Base-by-base conservation (phyloP, 306 rosid genomes). In the Citrullus mucosospermus region DNA sequence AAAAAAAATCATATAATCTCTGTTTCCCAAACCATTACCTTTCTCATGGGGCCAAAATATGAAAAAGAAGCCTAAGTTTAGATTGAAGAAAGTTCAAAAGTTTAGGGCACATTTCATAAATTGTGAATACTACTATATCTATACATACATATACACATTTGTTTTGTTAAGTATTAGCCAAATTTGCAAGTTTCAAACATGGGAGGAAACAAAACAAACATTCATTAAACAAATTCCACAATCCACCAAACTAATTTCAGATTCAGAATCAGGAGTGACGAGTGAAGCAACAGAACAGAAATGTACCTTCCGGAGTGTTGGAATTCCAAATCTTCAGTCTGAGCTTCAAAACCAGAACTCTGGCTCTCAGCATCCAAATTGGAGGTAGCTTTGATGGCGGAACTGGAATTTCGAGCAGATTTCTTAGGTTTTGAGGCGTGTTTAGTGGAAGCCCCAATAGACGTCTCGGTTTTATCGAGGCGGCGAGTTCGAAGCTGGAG, bases 401-500 rank as follows among this genome's bases (percentile, higher is more conserved):
- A 46, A 81, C 78, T 84, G 8, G 88, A 83, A 82, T 61, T 82
- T 50, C 36, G 76, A 46, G 65, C 12, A 57, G 78, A 9, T 14
- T 56, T 55, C 8, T 73, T 55, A 32, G 71, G 11, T 22, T 78
- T 62, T 10, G 84, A 71, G 51, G 44, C 55, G 57, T 70, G 80
- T 7, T 78, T 61, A 56, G 86, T 8, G 46, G 71, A 81, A 50
- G 80, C 82, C 22, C 63, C 84, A 9, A 62, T 72, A 34, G 81
- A 43, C 75, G 36, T 34, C 54, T 46, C 59, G 50, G 67, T 7
- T 6, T 55, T 74, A 56, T 74, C 87, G 48, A 93, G 97, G 71
- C 98, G 93, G 79, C 98, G 97, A 80, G 89, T 91, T 9, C 98
- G 82, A 55, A 93, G 98, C 83, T 93, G 90, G 58, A 93, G 97